Evolutionary conservation across 257 asterid genomes (phyloP).

Genomic region (Parsonsia alboflavescens): DNA sequence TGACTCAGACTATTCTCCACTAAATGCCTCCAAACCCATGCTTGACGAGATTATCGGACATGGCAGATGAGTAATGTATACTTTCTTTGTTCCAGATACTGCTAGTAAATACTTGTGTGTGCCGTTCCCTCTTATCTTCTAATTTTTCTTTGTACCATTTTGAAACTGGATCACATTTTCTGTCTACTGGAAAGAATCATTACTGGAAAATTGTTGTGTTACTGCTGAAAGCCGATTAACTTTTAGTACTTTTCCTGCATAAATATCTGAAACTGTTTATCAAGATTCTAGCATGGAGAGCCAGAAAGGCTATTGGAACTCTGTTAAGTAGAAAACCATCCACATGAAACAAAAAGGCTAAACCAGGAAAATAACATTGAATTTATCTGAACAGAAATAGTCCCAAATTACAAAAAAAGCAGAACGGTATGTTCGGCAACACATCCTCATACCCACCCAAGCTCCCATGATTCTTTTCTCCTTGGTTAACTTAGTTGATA

Average conservation of each 20-base stretch:
- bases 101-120: too few relatives aligned
- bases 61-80: conserved; percentile 13
- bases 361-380: not conserved
- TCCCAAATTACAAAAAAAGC: conserved; percentile 12
- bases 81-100: not conserved
- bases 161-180: not conserved
- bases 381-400: conserved; percentile 7
- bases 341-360: not conserved
- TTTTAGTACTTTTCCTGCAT: not conserved
- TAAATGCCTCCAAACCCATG: conserved; percentile 1
- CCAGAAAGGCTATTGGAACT: not conserved
- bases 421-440: conserved; percentile 39
- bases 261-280: not conserved
- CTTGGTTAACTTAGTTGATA: conserved; percentile 1
- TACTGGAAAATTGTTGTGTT: not conserved
- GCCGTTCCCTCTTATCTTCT: too few relatives aligned
- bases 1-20: not conserved
- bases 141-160: not conserved
- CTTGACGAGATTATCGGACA: conserved; percentile 12
- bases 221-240: too few relatives aligned
- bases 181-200: not conserved
- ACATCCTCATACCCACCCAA: not conserved
- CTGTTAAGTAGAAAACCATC: not conserved
- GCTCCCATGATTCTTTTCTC: not conserved
- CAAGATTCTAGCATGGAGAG: not conserved